Conservation (phyloP, 345 rosid genomes). For the Eucalyptus virginea region DNA sequence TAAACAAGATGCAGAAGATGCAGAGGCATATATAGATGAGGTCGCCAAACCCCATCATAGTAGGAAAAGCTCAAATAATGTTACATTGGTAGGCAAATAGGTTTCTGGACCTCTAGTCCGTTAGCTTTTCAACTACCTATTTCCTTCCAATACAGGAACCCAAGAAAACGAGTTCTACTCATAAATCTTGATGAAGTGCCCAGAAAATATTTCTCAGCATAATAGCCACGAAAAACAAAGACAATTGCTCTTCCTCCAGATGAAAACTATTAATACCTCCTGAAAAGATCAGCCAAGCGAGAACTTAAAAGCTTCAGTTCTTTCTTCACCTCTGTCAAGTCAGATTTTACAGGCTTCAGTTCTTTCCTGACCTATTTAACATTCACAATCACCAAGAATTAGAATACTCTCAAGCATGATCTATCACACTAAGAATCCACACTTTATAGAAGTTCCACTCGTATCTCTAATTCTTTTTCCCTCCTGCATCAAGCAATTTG, state of each 20-base stretch:
- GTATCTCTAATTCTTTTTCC: neutral
- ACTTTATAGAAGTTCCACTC: neutral
- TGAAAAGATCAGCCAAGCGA: too few species aligned
- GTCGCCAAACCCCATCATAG: too few species aligned
- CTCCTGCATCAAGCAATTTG: too few species aligned
- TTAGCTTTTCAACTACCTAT: too few species aligned
- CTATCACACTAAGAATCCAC: neutral
- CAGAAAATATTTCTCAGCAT: neutral
- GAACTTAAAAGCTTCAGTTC: too few species aligned
- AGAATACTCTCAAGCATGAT: neutral
- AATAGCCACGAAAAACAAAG: neutral
- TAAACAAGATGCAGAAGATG: too few species aligned
- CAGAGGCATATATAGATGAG: too few species aligned
- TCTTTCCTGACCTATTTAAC: neutral
- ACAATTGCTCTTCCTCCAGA: neutral
- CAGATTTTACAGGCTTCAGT: too few species aligned
- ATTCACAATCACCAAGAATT: neutral
- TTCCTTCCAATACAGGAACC: neutral
- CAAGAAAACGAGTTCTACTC: neutral
- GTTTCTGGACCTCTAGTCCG: too few species aligned
- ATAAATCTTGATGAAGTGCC: neutral
- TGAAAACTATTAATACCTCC: neutral
- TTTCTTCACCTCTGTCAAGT: too few species aligned
- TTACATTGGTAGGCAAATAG: too few species aligned
- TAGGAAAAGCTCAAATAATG: too few species aligned